These are phyloP conservation scores for Begonia masoniana DNA, from an alignment of 306 rosid genomes.

Conservation along the genomic window DNA sequence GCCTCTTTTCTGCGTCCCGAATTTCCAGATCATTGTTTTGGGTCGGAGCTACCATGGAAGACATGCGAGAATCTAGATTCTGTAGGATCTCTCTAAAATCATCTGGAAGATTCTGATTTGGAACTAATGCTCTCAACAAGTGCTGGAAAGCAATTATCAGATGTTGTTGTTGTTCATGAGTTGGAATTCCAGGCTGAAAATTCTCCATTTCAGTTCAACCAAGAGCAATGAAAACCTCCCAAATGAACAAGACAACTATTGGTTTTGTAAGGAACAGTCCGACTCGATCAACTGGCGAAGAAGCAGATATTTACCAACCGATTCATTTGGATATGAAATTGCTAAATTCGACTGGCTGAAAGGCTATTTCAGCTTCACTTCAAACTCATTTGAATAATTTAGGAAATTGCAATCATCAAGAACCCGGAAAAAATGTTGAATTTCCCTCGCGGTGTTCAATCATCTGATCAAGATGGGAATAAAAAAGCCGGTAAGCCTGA, in stretches of 20 bases:
- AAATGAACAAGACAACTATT: background rate
- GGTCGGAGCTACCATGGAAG: conserved; percentile 24
- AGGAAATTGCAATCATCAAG: too few species aligned
- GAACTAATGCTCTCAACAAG: conserved; percentile 35
- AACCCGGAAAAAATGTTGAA: too few species aligned
- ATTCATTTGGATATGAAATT: too few species aligned
- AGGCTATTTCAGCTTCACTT: too few species aligned
- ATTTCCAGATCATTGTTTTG: conserved; percentile 14
- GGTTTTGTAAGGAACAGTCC: too few species aligned
- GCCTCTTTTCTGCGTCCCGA: conserved; percentile 22
- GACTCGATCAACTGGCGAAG: too few species aligned
- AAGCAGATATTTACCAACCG: too few species aligned
- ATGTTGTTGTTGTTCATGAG: conserved; percentile 35
- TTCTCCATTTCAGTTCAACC: conserved; percentile 27
- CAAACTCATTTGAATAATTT: too few species aligned
- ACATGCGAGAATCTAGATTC: conserved; percentile 43
- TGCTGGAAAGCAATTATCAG: conserved; percentile 50
- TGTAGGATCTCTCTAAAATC: conserved; percentile 38
- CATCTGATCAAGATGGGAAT: too few species aligned
- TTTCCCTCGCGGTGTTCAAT: too few species aligned
- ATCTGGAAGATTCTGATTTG: conserved; percentile 22
- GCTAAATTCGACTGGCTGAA: too few species aligned
- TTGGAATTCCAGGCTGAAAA: conserved; percentile 15
- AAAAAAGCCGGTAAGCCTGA: too few species aligned
- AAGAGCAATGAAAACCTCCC: background rate